Percentiles rank a stretch among this genome's conserved stretches.
These are phyloP conservation scores for Boletus huronensis DNA, from an alignment of 768 basidiomycete species.

Conservation along the genomic window DNA sequence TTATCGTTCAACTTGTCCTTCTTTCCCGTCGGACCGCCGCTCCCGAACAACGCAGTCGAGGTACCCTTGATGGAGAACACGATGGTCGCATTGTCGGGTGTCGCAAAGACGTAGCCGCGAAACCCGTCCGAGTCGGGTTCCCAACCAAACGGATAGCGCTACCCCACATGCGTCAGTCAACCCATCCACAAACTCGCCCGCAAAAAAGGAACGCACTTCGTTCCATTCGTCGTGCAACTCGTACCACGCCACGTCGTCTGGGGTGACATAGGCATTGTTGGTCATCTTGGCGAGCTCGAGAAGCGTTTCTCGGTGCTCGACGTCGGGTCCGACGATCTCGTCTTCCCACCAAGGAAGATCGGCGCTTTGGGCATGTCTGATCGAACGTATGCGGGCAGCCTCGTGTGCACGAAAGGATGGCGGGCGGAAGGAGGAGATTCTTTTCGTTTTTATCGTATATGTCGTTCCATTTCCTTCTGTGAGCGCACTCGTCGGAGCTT, in stretches of 20 bases:
- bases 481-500: conserved; percentile 9
- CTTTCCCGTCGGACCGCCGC: conserved; percentile 78
- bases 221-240: conserved; percentile 67
- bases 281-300: conserved; percentile 91
- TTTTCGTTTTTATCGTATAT: conserved; percentile 40
- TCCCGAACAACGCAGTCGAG: conserved; percentile 68
- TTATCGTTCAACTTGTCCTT: conserved; percentile 96
- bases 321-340: conserved; percentile 70
- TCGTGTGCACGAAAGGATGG: conserved; percentile 45
- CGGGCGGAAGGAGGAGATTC: conserved; percentile 41
- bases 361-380: conserved; percentile 44
- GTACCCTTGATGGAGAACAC: conserved; percentile 93
- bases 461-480: conserved; percentile 17
- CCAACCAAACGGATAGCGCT: conserved; percentile 82
- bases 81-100: conserved; percentile 76
- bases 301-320: conserved; percentile 71
- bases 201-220: conserved; percentile 32
- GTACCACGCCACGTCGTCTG: conserved; percentile 71
- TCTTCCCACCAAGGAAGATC: conserved; percentile 68
- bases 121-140: conserved; percentile 84
- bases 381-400: conserved; percentile 43
- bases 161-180: neutral
- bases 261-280: conserved; percentile 80
- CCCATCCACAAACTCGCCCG: neutral
- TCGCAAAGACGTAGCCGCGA: conserved; percentile 88